These are phyloP conservation scores for Fagopyrum homotropicum DNA, from an alignment of 148 eudicot species.

Conservation along the genomic window DNA sequence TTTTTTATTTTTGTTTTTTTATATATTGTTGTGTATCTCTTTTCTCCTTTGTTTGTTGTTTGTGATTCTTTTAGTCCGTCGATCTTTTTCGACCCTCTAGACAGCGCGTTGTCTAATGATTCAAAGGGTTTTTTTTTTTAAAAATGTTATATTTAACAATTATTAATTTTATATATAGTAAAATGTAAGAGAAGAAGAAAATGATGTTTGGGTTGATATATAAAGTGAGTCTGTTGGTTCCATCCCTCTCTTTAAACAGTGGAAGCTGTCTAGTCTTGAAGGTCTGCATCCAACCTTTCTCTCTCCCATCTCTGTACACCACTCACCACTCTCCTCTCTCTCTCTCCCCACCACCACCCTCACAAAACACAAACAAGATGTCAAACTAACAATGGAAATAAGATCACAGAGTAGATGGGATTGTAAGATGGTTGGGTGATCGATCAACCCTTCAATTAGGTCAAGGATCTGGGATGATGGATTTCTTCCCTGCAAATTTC, in stretches of 20 bases:
- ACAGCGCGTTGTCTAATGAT: too few species aligned
- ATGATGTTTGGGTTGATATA: conserved; percentile 9
- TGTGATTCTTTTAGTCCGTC: too few species aligned
- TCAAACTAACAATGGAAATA: neutral
- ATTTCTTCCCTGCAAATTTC: conserved; percentile 74
- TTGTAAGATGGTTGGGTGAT: neutral
- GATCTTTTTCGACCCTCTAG: too few species aligned
- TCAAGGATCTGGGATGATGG: neutral
- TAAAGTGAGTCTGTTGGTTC: conserved; percentile 11
- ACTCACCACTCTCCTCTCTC: conserved; percentile 18
- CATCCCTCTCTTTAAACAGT: conserved; percentile 14
- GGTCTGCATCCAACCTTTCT: conserved; percentile 13
- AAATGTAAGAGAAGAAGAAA: too few species aligned
- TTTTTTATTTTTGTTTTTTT: too few species aligned
- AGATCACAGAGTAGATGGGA: neutral
- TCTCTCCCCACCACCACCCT: neutral
- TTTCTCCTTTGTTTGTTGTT: too few species aligned
- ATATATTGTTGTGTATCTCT: too few species aligned
- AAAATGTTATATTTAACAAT: too few species aligned
- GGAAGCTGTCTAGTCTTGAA: neutral
- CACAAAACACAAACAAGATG: neutral
- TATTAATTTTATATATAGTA: too few species aligned
- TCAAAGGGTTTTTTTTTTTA: too few species aligned
- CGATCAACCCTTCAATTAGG: neutral
- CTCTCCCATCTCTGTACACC: conserved; percentile 4